These are phyloP conservation scores for Eimeria mitis DNA, from an alignment of 169 alveolate genomes.

Conservation along the genomic window DNA sequence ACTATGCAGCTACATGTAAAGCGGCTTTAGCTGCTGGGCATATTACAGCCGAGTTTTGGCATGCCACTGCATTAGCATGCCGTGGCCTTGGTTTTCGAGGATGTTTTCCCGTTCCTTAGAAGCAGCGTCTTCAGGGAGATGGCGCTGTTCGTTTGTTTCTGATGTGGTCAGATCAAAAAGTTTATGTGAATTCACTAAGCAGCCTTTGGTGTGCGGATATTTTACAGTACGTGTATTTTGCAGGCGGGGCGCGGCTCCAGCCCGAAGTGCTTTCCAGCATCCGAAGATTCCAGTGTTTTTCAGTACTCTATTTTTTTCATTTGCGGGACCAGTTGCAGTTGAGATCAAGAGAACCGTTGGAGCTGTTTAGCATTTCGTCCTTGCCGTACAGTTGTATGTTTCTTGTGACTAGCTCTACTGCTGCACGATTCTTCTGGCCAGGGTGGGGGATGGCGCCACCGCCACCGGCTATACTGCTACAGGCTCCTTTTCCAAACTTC, in stretches of 20 bases:
- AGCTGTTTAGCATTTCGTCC: neutral
- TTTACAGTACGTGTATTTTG: neutral
- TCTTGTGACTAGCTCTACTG: neutral
- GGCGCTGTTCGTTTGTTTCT: neutral
- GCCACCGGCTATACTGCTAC: neutral
- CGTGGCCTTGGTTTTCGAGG: neutral
- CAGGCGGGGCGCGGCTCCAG: neutral
- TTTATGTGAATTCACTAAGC: neutral
- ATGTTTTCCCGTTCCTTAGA: neutral
- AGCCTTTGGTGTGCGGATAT: neutral
- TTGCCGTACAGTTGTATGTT: neutral
- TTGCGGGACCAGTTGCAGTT: neutral
- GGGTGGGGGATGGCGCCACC: neutral
- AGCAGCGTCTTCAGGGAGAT: neutral
- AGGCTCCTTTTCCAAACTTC: neutral
- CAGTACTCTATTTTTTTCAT: neutral
- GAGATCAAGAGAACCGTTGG: neutral
- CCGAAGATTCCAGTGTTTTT: neutral
- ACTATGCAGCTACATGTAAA: neutral
- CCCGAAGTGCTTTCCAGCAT: neutral
- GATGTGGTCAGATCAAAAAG: neutral
- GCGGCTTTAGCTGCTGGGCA: neutral
- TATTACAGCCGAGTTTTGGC: neutral
- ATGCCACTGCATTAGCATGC: neutral
- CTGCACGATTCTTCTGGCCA: neutral